These are phyloP conservation scores for Hymenoscyphus salicellus DNA, from an alignment of 2,329 filamentous ascomycete genomes.

Conservation along the genomic window DNA sequence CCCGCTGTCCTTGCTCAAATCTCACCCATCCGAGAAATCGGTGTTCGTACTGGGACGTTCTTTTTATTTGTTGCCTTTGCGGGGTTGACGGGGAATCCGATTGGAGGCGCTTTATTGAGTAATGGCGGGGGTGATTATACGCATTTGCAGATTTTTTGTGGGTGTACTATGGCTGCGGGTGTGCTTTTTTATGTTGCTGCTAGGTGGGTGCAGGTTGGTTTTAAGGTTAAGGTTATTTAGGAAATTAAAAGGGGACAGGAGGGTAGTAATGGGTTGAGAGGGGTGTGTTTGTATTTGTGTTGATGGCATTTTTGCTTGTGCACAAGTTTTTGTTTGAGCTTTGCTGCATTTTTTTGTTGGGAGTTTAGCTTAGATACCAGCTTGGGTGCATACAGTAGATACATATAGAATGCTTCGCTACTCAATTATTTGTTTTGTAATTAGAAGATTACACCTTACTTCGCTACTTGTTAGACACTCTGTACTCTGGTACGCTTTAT, in stretches of 20 bases:
- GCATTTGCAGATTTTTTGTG: slow-evolving; percentile 62
- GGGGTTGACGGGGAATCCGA: slow-evolving; percentile 64
- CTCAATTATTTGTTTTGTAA: background rate
- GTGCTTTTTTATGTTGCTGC: slow-evolving; percentile 39
- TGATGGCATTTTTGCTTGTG: background rate
- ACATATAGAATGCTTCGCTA: background rate
- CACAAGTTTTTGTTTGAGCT: too few species aligned
- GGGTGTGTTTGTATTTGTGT: background rate
- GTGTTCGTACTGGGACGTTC: slow-evolving; percentile 62
- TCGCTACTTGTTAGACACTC: too few species aligned
- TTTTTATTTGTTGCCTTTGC: slow-evolving; percentile 62
- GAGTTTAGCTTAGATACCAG: background rate
- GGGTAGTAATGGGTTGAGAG: background rate
- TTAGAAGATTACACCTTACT: background rate
- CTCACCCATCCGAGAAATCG: slow-evolving; percentile 66
- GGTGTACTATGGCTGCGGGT: slow-evolving; percentile 49
- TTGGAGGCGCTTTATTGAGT: slow-evolving; percentile 60
- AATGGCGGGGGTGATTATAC: slow-evolving; percentile 48
- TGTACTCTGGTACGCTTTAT: too few species aligned
- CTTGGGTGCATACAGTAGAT: background rate
- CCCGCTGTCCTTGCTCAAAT: slow-evolving; percentile 68
- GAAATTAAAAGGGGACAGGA: background rate
- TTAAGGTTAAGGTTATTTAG: slow-evolving; percentile 29
- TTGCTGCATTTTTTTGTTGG: background rate
- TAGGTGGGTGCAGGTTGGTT: slow-evolving; percentile 35